Conservation (phyloP, 176 grass and related monocot species). For the barley (Hordeum vulgare) region MorexV3_pseudomolecules_assembly NC_058522.1:585521185-585521684, state of each 20-base stretch:
- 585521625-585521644: neutral
- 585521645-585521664: neutral
- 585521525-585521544: neutral
- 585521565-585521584: neutral
- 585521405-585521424: conserved; percentile 60
- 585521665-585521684: neutral
- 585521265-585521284: neutral
- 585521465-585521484: conserved; percentile 25
- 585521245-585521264: conserved; percentile 9
- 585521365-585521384: conserved; percentile 82
- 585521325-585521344: conserved; percentile 18
- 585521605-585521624: neutral
- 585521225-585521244: no score
- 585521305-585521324: conserved; percentile 10
- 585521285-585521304: neutral
- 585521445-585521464: conserved; percentile 95
- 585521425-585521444: conserved; percentile 71
- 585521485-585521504: conserved; percentile 4
- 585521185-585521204: no score
- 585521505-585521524: neutral
- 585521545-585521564: neutral
- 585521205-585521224: no score
- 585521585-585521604: neutral
- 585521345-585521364: conserved; percentile 69
- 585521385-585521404: conserved; percentile 47